These are phyloP conservation scores for Raffaelea albimanens DNA, from an alignment of 2,329 filamentous ascomycete genomes.

Conservation along the genomic window DNA sequence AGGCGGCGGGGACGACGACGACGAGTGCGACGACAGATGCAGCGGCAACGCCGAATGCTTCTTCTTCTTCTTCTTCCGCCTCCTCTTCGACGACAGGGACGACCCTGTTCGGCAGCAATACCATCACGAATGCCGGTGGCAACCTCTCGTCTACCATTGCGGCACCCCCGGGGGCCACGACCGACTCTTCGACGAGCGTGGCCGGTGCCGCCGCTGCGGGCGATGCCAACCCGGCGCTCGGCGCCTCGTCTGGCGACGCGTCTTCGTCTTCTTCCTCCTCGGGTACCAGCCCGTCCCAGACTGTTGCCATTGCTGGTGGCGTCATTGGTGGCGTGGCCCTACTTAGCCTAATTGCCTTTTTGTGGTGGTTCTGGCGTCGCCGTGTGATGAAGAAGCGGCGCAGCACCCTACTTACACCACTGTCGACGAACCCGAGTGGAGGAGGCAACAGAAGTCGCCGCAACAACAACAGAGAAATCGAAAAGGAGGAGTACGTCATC, in stretches of 20 bases:
- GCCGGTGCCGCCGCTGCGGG: neutral
- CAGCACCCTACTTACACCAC: conserved; percentile 39
- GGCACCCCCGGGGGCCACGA: conserved; percentile 7
- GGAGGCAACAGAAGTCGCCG: neutral
- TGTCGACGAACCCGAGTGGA: conserved; percentile 24
- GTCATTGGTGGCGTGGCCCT: conserved; percentile 39
- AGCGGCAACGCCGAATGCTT: too few relatives aligned
- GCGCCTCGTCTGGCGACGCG: conserved; percentile 7
- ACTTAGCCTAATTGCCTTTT: conserved; percentile 34
- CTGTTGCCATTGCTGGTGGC: conserved; percentile 39
- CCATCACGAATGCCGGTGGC: conserved; percentile 5
- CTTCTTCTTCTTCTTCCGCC: neutral
- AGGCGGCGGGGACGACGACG: neutral
- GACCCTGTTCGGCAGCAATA: neutral
- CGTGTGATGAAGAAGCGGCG: conserved; percentile 30
- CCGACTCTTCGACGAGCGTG: conserved; percentile 6
- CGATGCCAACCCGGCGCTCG: conserved; percentile 10
- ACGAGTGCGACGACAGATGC: neutral
- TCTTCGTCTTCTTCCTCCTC: conserved; percentile 3
- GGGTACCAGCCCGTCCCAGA: conserved; percentile 20
- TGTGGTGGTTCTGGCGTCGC: conserved; percentile 42
- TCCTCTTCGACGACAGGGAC: too few relatives aligned
- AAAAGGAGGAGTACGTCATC: conserved; percentile 28
- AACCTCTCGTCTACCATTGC: conserved; percentile 11
- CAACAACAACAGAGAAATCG: neutral